Evolutionary conservation across 1,139 yeast genomes (phyloP), one percentile per base, ranked within the genome.

Genomic region (Magnusiomyces fungicola): DNA sequence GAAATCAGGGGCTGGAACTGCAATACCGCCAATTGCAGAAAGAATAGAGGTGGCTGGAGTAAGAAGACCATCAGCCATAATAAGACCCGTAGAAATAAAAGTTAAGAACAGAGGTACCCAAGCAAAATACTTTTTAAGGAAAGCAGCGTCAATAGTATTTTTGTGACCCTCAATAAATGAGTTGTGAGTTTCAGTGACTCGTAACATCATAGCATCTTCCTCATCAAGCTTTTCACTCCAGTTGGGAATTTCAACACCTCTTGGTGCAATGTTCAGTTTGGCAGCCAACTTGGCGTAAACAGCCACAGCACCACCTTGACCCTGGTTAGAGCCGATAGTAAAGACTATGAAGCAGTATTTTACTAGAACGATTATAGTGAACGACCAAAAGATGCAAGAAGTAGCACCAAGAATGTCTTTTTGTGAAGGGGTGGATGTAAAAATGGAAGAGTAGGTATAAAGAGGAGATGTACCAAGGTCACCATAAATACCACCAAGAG

Each of bases 241-340:
- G n/a, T 9, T 18, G 5, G 36, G 36, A 18, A 32, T 9, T 32
- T 32, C 36, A 6, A 32, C 36, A 14, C 36, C 36, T 32, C 16
- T 32, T 9, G 36, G 36, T 3, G 79, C 79, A 51, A 75, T 65
- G 33, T 69, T 69, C 54, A 76, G 64, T 46, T 66, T 66, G 39
- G 78, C 65, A 6, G 81, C 79, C 33, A 79, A 70, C 58, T 77
- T 77, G 27, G 81, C 77, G 57, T 78, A 78, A 39, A 79, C 72
- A 19, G 83, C 83, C 27, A 79, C 74, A 55, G 78, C 81, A 1
- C 83, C 83, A 56, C 83, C 83, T 60, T 79, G 81, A 39, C 79
- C 80, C 43, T 75, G 69, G 59, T 78, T 76, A 5, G 36, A 12
- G 18, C 82, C 83, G 48, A 71, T 60, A 16, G 62, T 58, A 45